Evolutionary conservation across 805 yeast genomes (phyloP), one percentile per base, ranked within the genome.

Genomic region (Ascoidea asiatica): DNA sequence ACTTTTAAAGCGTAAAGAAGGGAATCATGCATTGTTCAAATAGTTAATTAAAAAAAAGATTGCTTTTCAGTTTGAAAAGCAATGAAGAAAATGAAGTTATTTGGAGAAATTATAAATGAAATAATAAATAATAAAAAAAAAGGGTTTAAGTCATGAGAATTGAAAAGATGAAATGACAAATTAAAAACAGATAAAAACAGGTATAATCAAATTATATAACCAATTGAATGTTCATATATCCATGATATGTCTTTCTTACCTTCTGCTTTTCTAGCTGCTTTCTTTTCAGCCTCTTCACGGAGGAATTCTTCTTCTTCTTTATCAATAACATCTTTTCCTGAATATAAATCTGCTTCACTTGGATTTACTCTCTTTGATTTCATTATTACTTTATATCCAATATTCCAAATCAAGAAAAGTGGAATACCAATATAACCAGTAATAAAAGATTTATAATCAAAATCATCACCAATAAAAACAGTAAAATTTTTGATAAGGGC

Each of bases 351-450:
- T 21, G 73, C 81, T 52, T 79, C 84, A 40, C 61, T 63, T 5
- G 84, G 71, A 37, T 55, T 59, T 44, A 73, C 66, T 23, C 67
- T 47, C 52, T 66, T 69, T 29, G 82, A 67, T 58, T 69, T 77
- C 57, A 61, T 61, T 49, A 63, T 51, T 36, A 78, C 13, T 63
- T 81, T 81, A 67, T 75, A 79, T 5, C 84, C 86, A 49, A 71
- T 52, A 51, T 64, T 71, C 47, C 72, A 65, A 41, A 75, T 62
- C 37, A 78, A 37, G 53, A 69, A 82, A 8, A 81, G 77, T 33
- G 86, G 86, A 41, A 81, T 70, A 35, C 84, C 82, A 55, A 83
- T 79, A 63, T 83, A 83, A 40, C 88, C 88, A 33, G 92, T 81
- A 56, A 83, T 81, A 56, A 83, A 83, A 19, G 67, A 66, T 61